Base-by-base conservation (phyloP, 2,329 filamentous ascomycete genomes). In the Arthrobotrys entomopaga region DNA sequence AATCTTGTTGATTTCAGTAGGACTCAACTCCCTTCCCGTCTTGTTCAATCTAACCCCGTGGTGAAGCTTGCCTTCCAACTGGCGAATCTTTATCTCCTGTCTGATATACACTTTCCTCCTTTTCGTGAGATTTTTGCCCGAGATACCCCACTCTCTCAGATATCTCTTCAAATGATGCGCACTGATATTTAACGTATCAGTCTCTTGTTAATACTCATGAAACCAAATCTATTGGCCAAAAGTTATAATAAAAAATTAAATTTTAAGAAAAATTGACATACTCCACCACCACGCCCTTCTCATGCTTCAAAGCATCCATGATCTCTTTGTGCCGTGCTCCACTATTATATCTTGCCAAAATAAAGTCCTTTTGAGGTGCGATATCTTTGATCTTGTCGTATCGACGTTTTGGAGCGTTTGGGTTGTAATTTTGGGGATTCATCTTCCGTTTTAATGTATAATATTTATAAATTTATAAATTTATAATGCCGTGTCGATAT, bases 321-420 rank as follows among this genome's bases (percentile, higher is more conserved):
- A 64, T 64, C 16, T 52, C 59, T 20, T 54, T 64, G 16, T 64
- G 59, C 10, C 34, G 29, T 2, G 20, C 40, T 26, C 59, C 59
- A 19, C 22, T 54, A 10, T 53, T 54, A 29, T 64, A 43, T 46
- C 46, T 64, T 43, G 19, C 15, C 2, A 64, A n/a, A 11, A 64
- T 43, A 11, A 64, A 64, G 6, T 53, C 46, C 22, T 64, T 64
- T 16, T 64, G 50, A 2, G 29, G 26, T 40, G 50, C 22, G 7
- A 50, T 34, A 42, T 61, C 16, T 52, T 61, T 61, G 19, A 61
- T 52, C n/a, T 49, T 61, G 19, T 52, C 43, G 34, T 61, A 61
- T n/a, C 42, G 29, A 16, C 48, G 43, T 11, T 40, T 40, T n/a
- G 58, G 43, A 16, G 58, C 29, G 46, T 22, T 40, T 1, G 58